Base-by-base conservation (phyloP, 2,329 filamentous ascomycete genomes). In the Fonsecaea pugnacius region DNA sequence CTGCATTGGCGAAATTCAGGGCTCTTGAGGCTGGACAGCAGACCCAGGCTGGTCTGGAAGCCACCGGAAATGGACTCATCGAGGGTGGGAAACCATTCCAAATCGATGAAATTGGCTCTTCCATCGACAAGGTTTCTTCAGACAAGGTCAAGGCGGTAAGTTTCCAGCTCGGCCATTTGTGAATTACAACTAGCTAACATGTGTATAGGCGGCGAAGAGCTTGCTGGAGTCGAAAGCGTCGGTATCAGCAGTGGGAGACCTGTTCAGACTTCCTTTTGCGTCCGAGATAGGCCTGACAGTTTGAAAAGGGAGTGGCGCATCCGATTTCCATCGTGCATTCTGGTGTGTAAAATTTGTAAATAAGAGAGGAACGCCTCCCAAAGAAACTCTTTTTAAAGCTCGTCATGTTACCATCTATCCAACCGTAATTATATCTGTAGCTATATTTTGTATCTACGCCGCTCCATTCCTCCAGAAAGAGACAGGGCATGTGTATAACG, bases 231-330 rank as follows among this genome's bases (percentile, higher is more conserved):
- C 87, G 79, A 98, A 93, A 85, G 93, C 94, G 58, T 89, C 91
- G 60, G 91, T 97, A 69, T 90, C 92, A 68, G 85, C 91, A 64
- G 92, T 98, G 68, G 95, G 95, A 78, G 95, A 99, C 78, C 85
- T 99, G 73, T 90, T 91, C 79, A 85, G 89, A 74, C 87, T 99
- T 76, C 95, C 95, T 63, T 99, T 89, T 77, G 95, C 92, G 71
- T 91, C 93, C 81, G 95, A 99, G 77, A 84, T 99, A 78, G 96
- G 94, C 73, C 86, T 99, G 76, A 91, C 89, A 78, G 92, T 96
- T 86, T 99, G 96, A 86, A 76, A 18, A 43, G 24, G 58, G 50
- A 35, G 58, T n/a, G 52, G 27, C 33, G 43, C 36, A 38, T 43
- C 32, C 24, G 14, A 36, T 61, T 33, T 61, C 35, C 35, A 40